Evolutionary conservation across 441 rosid species (phyloP), one percentile per base, ranked within the genome.

Genomic region (Macaranga tanarius): DNA sequence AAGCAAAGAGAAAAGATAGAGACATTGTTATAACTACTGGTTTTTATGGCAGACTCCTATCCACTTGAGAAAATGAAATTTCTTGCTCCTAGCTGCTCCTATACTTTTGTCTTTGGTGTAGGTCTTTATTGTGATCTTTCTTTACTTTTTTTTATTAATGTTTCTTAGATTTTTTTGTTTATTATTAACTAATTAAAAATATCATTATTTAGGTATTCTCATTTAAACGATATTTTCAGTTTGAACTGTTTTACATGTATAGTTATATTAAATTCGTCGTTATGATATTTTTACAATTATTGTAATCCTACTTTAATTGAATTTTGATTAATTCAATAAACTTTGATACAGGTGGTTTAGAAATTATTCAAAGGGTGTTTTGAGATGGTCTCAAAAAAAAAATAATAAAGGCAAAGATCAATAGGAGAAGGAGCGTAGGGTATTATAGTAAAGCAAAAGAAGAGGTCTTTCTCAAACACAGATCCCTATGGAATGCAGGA

Each of bases 401-500:
- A 38, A 34, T 60, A 28, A 16, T 48, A 34, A 50, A 40, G 54
- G 68, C 38, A 51, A 51, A 62, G 60, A 50, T n/a, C n/a, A n/a
- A n/a, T 68, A 42, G 50, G 62, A 65, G 67, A 75, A 31, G 80
- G 80, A 79, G 82, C 67, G 78, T 79, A 57, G 69, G 42, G 70
- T 19, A 31, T 45, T 31, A 16, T 63, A 25, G 82, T 76, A 86
- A 86, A 86, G 83, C 65, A 82, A 71, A 77, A 75, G 72, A 68
- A 75, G 80, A 74, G 79, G 89, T 89, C 88, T 89, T 90, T 89
- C 95, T 90, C 92, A 82, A 71, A 78, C 96, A 86, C 98, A 87
- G 98, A 93, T 93, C 98, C 98, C 97, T 69, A 91, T 86, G 86
- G 85, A 84, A 82, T 87, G 92, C 87, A 78, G 79, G 76, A 70